These are phyloP conservation scores for Aspergillus uvarum DNA, from an alignment of 2,329 filamentous ascomycete genomes.

Conservation along the genomic window DNA sequence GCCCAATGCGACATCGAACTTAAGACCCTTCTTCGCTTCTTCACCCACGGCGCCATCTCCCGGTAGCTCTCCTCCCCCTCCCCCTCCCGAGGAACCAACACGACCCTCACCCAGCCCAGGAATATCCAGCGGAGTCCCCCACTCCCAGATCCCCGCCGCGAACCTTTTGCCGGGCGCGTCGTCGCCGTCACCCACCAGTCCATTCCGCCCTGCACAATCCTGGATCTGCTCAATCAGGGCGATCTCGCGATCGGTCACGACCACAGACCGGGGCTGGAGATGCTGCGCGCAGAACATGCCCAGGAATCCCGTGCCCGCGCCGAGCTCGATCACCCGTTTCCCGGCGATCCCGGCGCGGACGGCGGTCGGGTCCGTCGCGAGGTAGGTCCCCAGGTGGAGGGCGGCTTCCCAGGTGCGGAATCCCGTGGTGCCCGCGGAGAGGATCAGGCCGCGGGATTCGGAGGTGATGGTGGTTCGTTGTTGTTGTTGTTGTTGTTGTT, in stretches of 20 bases:
- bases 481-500: background rate
- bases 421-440: conserved; percentile 62
- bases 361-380: conserved; percentile 45
- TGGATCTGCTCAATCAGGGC: conserved; percentile 42
- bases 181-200: conserved; percentile 12
- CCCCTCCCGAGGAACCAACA: background rate
- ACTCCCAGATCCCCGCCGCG: conserved; percentile 43
- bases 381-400: conserved; percentile 62
- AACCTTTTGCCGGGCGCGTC: conserved; percentile 16
- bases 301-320: conserved; percentile 66
- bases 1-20: conserved; percentile 43
- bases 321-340: conserved; percentile 63
- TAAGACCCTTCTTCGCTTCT: background rate
- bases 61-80: no score
- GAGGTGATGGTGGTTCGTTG: conserved; percentile 40
- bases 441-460: conserved; percentile 57
- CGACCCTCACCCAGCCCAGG: conserved; percentile 6
- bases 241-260: conserved; percentile 62
- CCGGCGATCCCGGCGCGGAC: conserved; percentile 50
- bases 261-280: conserved; percentile 54
- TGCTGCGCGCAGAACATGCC: conserved; percentile 63
- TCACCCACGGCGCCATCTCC: background rate
- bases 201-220: conserved; percentile 38
- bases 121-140: conserved; percentile 35
- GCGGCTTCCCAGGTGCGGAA: conserved; percentile 70